A percentile compares a stretch with the other conserved stretches of the same genome.
Conservation (phyloP, 1,284 basidiomycete genomes). For the Apiotrichum gracile region DNA sequence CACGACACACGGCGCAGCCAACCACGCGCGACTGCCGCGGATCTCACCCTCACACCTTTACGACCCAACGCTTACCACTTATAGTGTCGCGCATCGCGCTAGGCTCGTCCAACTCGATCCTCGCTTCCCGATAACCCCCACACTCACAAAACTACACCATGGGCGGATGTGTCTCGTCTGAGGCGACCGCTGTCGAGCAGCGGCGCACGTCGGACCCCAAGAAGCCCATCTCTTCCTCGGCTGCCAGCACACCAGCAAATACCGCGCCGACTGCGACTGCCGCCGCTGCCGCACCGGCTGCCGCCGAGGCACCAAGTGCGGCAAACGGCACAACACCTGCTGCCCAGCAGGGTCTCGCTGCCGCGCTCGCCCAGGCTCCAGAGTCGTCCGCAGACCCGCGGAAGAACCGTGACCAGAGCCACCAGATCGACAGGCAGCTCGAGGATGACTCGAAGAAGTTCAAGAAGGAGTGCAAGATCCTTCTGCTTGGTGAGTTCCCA, state of each 20-base stretch:
- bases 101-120: neutral
- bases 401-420: conserved; percentile 58
- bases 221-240: conserved; percentile 1
- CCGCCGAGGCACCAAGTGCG: conserved; percentile 24
- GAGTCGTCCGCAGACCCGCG: conserved; percentile 11
- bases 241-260: conserved; percentile 10
- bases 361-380: conserved; percentile 30
- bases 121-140: neutral
- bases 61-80: neutral
- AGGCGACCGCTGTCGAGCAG: conserved; percentile 19
- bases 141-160: conserved; percentile 11
- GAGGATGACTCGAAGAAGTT: conserved; percentile 58
- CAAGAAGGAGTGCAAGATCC: conserved; percentile 89
- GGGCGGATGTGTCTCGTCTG: conserved; percentile 37
- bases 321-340: conserved; percentile 1
- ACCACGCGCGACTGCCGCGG: too few relatives aligned
- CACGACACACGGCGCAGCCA: too few relatives aligned
- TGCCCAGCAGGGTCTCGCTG: conserved; percentile 31
- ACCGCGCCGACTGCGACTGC: conserved; percentile 11
- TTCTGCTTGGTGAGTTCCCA: conserved; percentile 67
- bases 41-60: neutral
- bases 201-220: conserved; percentile 13
- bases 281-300: conserved; percentile 22
- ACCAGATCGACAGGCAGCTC: conserved; percentile 53
- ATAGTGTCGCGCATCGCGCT: too few relatives aligned